Percentiles rank a stretch among this genome's conserved stretches.
Evolutionary conservation across 2,329 filamentous ascomycete genomes (phyloP).

Genomic region (Elsinoe necatrix): DNA sequence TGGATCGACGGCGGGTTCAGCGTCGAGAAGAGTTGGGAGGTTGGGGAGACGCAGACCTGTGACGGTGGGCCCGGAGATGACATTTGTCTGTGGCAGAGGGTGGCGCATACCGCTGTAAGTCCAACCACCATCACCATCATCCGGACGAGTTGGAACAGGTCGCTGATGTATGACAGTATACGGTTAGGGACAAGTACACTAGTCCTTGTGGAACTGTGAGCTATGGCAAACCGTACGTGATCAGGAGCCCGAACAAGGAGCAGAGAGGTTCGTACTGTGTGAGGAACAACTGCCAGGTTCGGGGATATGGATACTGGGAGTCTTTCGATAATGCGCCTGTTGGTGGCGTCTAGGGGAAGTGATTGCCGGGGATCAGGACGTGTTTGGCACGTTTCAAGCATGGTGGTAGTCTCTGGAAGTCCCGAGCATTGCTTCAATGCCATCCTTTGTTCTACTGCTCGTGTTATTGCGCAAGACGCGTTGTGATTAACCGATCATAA

Average conservation of each 20-base stretch:
- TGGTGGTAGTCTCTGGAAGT: too few species aligned
- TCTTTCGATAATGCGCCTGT: not conserved
- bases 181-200: not conserved
- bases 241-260: not conserved
- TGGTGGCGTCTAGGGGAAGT: not conserved
- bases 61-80: not conserved
- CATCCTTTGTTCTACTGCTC: too few species aligned
- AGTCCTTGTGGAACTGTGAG: not conserved
- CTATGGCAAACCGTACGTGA: not conserved
- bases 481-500: too few species aligned
- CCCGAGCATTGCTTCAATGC: too few species aligned
- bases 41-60: not conserved
- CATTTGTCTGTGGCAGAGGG: conserved; percentile 4
- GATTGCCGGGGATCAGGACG: too few species aligned
- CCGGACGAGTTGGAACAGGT: too few species aligned
- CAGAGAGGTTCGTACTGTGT: conserved; percentile 1
- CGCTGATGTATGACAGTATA: not conserved
- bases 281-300: not conserved
- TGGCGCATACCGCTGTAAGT: not conserved
- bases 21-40: not conserved
- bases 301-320: not conserved
- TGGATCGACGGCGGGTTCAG: not conserved
- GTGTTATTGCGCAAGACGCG: too few species aligned
- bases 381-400: too few species aligned
- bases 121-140: too few species aligned